These are phyloP conservation scores for Sclerotinia minor DNA, from an alignment of 2,329 filamentous ascomycete species.

Conservation along the genomic window DNA sequence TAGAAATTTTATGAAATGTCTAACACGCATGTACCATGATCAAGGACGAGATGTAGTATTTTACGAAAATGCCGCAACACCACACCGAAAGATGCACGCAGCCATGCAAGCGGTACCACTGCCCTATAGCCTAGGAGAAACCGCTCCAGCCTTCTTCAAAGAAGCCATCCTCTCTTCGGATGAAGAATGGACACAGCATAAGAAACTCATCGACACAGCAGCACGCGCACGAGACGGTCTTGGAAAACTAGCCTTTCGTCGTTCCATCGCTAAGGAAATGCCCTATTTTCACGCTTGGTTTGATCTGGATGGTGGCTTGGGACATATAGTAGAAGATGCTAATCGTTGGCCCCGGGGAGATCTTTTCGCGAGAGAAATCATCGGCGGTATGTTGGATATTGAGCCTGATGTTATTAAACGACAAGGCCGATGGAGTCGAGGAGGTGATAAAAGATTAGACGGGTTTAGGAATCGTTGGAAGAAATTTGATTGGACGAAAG, in stretches of 20 bases:
- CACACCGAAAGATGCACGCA: conserved; percentile 77
- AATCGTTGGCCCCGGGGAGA: conserved; percentile 86
- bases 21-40: conserved; percentile 92
- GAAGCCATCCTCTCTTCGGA: conserved; percentile 88
- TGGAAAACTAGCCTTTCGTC: conserved; percentile 79
- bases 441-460: conserved; percentile 61
- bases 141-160: conserved; percentile 89
- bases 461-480: conserved; percentile 79
- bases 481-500: conserved; percentile 69
- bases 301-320: conserved; percentile 83
- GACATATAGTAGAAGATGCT: conserved; percentile 87
- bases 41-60: conserved; percentile 92
- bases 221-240: conserved; percentile 64
- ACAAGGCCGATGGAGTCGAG: conserved; percentile 79
- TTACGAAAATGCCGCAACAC: conserved; percentile 92
- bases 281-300: conserved; percentile 99
- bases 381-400: conserved; percentile 88
- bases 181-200: conserved; percentile 94
- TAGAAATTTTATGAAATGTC: conserved; percentile 96
- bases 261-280: conserved; percentile 87
- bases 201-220: conserved; percentile 87
- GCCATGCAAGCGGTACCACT: conserved; percentile 84
- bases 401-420: conserved; percentile 82
- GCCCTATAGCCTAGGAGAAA: conserved; percentile 87
- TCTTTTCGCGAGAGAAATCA: conserved; percentile 85